Evolutionary conservation across 805 yeast genomes (phyloP), one percentile per base, ranked within the genome.

Genomic region (Barnettozyma siamensis): DNA sequence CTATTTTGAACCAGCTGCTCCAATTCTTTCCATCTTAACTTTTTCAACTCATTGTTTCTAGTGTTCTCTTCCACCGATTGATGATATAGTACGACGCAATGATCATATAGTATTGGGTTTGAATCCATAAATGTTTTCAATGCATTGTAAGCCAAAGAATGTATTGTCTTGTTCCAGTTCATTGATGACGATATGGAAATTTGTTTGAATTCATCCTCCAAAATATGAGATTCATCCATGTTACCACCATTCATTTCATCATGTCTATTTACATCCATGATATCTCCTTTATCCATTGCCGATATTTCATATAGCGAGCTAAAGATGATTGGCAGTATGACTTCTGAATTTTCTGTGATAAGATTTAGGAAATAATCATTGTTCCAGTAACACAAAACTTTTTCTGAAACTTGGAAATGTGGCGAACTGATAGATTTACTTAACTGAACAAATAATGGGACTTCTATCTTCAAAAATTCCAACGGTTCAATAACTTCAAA

Each of bases 391-490:
- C 89, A 84, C 45, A 93, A 74, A 2, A 93, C 96, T 53, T 94
- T 88, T 65, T 93, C 99, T 43, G 94, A 84, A 20, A 93, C 96
- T 71, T 93, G 99, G 70, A 93, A 94, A 67, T 93, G 98, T 21
- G 96, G 87, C 2, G 95, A 85, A 21, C 95, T 76, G 31, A 93
- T 89, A 66, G 98, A 91, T 63, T 85, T 88, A 38, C 96, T 84
- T 49, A 93, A 73, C 65, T 93, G 99, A 24, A 91, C 94, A 65
- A 89, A 89, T 36, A 93, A 68, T 4, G 98, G 98, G 3, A 88
- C 84, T 64, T 89, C 94, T 49, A 93, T 86, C 64, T 88, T 87
- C 49, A 80, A 76, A 60, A 93, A 93, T 64, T 93, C 98, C 43
- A 75, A 69, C 12, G 97, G 95, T 64, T 91, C 97, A 71, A 91